Base-by-base conservation (phyloP, 1,139 yeast genomes). In the Arxiozyma telluris region DNA sequence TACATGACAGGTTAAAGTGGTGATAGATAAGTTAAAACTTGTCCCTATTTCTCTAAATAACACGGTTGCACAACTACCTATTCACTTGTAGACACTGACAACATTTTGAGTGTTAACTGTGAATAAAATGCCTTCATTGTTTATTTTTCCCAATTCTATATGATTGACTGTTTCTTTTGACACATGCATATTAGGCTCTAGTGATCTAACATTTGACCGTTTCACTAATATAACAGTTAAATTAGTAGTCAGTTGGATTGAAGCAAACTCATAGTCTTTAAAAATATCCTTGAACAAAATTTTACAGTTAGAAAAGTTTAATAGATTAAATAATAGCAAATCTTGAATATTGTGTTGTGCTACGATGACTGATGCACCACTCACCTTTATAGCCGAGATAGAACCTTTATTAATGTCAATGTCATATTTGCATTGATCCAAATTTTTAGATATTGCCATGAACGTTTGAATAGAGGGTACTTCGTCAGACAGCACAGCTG, bases 401-500 rank as follows among this genome's bases (percentile, higher is more conserved):
- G 41, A 41, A 20, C 27, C 15, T 5, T 43, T 44, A 21, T 47
- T 48, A 2, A 41, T 22, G 18, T 34, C 44, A 15, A 23, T 18
- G 25, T 53, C 50, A 12, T 50, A 55, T 17, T 43, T 34, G 22
- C 53, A 12, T 4, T 53, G 44, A 15, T 58, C 58, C 18, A 57
- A 44, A 5, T 47, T 42, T 11, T 58, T 58, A 18, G 58, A 57
- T n/a, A 44, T 50, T 2, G 67, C 59, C 12, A 53, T 34, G 47
- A 60, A 62, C 20, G 52, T 50, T 12, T 58, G 58, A 4, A 63
- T 49, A 12, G 66, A 54, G 1, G 64, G 63, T 15, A 58, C 59
- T 25, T 58, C 57, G 7, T 59, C 64, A 2, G 73, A 69, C 2
- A 77, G 67, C 22, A 76, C 69, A 43, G 78, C 72, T 0, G 85